phyloP scores from a whole-genome alignment of 495 filamentous ascomycete genomes.

The Neurospora africana region DNA sequence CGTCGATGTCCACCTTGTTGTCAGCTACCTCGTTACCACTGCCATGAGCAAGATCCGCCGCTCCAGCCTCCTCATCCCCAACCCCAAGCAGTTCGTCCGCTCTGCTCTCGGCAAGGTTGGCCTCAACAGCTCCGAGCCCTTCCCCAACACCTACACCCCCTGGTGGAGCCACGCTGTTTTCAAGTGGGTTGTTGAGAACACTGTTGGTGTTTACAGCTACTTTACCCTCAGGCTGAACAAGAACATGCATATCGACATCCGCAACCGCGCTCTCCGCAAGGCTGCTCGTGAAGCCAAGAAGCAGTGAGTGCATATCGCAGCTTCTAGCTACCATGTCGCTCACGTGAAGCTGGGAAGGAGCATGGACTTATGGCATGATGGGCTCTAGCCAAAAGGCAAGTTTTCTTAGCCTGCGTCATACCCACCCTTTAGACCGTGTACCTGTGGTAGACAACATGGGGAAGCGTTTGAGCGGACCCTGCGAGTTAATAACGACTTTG shows the following conservation, averaged over 20 bases:
- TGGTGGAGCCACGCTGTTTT: conserved; percentile 85
- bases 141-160: conserved; percentile 75
- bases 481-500: not conserved
- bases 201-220: conserved; percentile 54
- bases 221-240: conserved; percentile 57
- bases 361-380: not conserved
- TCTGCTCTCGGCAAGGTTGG: conserved; percentile 74
- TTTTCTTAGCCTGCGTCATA: not conserved
- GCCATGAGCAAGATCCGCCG: conserved; percentile 93
- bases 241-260: conserved; percentile 75
- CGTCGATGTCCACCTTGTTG: conserved; percentile 74
- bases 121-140: conserved; percentile 58
- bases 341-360: not conserved
- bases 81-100: conserved; percentile 70
- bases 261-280: conserved; percentile 82
- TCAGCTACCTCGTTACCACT: conserved; percentile 84
- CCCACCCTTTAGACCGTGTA: not conserved
- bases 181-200: conserved; percentile 70
- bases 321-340: not conserved
- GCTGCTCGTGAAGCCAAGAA: conserved; percentile 72
- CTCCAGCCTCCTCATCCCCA: conserved; percentile 66
- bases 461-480: not conserved
- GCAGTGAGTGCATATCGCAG: conserved; percentile 14
- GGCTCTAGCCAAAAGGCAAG: not conserved
- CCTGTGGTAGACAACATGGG: not conserved